phyloP scores from a whole-genome alignment of 768 basidiomycete species.

The Candolleomyces aberdarensis region DNA sequence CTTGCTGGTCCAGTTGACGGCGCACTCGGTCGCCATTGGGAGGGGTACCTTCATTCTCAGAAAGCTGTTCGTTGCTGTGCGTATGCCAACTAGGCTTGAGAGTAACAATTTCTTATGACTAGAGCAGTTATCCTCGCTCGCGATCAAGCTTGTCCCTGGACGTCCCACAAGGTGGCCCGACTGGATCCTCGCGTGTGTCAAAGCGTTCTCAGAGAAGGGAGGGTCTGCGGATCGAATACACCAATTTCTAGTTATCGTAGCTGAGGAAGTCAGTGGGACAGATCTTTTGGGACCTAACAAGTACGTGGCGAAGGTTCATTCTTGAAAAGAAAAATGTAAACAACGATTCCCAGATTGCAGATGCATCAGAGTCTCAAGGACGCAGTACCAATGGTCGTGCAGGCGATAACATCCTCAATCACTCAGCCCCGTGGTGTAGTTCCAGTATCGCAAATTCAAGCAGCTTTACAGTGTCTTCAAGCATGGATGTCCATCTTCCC shows the following conservation, averaged over 20 bases:
- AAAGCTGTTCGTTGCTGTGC: constrained; percentile 85
- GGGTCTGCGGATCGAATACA: constrained; percentile 58
- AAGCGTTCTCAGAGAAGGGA: constrained; percentile 57
- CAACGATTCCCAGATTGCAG: constrained; percentile 42
- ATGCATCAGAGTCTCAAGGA: constrained; percentile 65
- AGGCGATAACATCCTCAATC: constrained; percentile 62
- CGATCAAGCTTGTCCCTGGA: constrained; percentile 64
- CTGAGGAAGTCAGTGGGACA: constrained; percentile 76
- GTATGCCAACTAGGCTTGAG: constrained; percentile 21
- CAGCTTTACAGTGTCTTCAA: constrained; percentile 77
- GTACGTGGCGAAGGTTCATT: constrained; percentile 40
- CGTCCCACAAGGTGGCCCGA: constrained; percentile 64
- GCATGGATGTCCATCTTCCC: constrained; percentile 77
- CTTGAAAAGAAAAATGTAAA: neutral
- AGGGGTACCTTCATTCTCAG: constrained; percentile 72
- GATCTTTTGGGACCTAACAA: constrained; percentile 72
- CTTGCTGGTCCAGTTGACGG: constrained; percentile 67
- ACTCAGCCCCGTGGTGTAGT: constrained; percentile 29
- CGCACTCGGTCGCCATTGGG: constrained; percentile 56
- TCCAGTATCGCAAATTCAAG: constrained; percentile 49
- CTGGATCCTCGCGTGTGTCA: constrained; percentile 69
- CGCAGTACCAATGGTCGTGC: constrained; percentile 67
- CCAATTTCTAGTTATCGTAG: constrained; percentile 79
- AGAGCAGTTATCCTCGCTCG: constrained; percentile 61
- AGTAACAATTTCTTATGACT: constrained; percentile 6